These are phyloP conservation scores for Xylaria bambusicola DNA, from an alignment of 495 filamentous ascomycete species.

Conservation along the genomic window DNA sequence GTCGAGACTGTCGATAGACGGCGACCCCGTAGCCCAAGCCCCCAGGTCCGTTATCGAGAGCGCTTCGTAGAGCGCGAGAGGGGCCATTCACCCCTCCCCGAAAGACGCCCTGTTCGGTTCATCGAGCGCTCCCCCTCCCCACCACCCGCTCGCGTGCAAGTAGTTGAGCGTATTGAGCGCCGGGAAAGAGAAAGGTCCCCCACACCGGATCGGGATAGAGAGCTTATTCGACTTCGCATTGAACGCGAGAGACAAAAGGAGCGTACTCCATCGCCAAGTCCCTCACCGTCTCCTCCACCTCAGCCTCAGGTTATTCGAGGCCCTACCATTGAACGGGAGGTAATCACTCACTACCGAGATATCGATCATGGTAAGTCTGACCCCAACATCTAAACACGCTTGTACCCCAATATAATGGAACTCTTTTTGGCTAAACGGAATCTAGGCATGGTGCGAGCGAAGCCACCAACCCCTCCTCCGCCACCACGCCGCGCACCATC, in stretches of 20 bases:
- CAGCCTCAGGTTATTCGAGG: conserved; percentile 59
- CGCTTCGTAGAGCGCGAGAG: conserved; percentile 46
- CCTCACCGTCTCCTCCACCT: conserved; percentile 48
- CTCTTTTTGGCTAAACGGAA: too few species aligned
- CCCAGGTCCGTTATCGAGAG: conserved; percentile 38
- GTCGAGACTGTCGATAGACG: conserved; percentile 46
- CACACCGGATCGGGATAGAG: conserved; percentile 34
- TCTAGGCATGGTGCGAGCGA: conserved; percentile 47
- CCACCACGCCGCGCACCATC: conserved; percentile 31
- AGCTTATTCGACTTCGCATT: conserved; percentile 42
- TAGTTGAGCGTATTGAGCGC: conserved; percentile 29
- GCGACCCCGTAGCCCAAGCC: conserved; percentile 48
- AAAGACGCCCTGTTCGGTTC: conserved; percentile 26
- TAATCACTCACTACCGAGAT: conserved; percentile 82
- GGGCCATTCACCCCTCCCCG: conserved; percentile 28
- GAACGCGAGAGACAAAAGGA: conserved; percentile 41
- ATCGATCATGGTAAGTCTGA: conserved; percentile 76
- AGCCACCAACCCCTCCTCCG: conserved; percentile 50
- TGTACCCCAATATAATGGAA: too few species aligned
- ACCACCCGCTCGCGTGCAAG: conserved; percentile 27
- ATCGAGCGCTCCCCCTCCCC: conserved; percentile 46
- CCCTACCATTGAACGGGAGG: conserved; percentile 74
- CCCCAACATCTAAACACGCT: not conserved
- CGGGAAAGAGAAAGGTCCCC: conserved; percentile 31
- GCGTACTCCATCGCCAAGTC: conserved; percentile 39